Conservation (phyloP, 2,329 filamentous ascomycete genomes). For the Lasiodiplodia sp. region DNA sequence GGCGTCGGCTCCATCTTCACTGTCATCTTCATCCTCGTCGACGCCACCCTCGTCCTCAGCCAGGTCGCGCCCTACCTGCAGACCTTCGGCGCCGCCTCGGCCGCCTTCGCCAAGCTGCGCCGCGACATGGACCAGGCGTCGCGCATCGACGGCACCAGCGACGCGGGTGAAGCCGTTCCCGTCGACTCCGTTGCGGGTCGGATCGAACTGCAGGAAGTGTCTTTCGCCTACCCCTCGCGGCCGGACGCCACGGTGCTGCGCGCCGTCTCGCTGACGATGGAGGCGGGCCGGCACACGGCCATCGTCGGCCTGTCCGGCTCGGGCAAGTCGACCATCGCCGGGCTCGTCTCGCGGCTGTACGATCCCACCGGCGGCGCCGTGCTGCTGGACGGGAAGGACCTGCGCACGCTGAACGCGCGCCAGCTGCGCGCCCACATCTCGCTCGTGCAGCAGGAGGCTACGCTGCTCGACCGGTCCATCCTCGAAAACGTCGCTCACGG, state of each 20-base stretch:
- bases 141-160: constrained; percentile 50
- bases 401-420: constrained; percentile 48
- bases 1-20: constrained; percentile 60
- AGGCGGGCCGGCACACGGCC: constrained; percentile 49
- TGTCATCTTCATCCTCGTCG: constrained; percentile 63
- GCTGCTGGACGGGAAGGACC: constrained; percentile 47
- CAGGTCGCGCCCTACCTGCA: constrained; percentile 58
- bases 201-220: constrained; percentile 43
- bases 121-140: constrained; percentile 62
- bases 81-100: constrained; percentile 57
- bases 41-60: constrained; percentile 57
- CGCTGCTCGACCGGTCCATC: constrained; percentile 59
- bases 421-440: constrained; percentile 46
- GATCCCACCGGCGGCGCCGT: constrained; percentile 44
- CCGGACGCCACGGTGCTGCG: constrained; percentile 49
- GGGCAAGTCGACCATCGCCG: constrained; percentile 53
- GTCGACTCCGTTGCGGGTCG: constrained; percentile 34
- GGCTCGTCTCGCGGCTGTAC: constrained; percentile 49
- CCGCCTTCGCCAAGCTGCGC: constrained; percentile 65
- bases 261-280: constrained; percentile 45
- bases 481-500: constrained; percentile 63
- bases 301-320: constrained; percentile 44
- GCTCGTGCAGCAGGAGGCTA: constrained; percentile 60
- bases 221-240: constrained; percentile 52
- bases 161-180: constrained; percentile 53